Percentiles rank a stretch among this genome's conserved stretches.
These are phyloP conservation scores for Lactuca saligna DNA, from an alignment of 129 eudicot genomes.

Conservation along the genomic window DNA sequence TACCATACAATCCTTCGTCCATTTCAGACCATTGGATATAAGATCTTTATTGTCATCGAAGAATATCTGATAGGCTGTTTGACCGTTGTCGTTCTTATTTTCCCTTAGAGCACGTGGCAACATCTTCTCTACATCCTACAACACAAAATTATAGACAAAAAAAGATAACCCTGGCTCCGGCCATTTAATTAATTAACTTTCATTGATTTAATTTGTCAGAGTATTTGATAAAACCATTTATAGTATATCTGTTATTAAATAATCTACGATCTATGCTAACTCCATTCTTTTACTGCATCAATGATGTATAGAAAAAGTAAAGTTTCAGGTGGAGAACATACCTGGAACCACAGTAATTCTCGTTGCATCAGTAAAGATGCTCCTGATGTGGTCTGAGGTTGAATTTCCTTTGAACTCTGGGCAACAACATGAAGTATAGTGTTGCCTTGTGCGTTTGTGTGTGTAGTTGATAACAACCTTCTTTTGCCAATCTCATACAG, in stretches of 20 bases:
- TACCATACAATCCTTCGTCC: conserved; percentile 13
- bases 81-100: neutral
- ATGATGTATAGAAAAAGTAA: too few relatives aligned
- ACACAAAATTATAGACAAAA: neutral
- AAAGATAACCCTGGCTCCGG: too few relatives aligned
- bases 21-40: neutral
- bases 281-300: too few relatives aligned
- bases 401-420: conserved; percentile 5
- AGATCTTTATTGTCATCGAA: conserved; percentile 3
- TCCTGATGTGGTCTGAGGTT: conserved; percentile 18
- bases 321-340: neutral
- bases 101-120: neutral
- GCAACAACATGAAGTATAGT: conserved; percentile 32
- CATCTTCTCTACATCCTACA: neutral
- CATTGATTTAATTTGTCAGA: too few relatives aligned
- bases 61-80: conserved; percentile 16
- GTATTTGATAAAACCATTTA: too few relatives aligned
- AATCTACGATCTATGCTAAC: too few relatives aligned
- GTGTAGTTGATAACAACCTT: neutral
- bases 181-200: too few relatives aligned
- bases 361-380: conserved; percentile 38
- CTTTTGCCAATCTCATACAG: conserved; percentile 24
- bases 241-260: too few relatives aligned
- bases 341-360: conserved; percentile 34
- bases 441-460: neutral